These are phyloP conservation scores for Syzygium aqueum DNA, from an alignment of 345 rosid species.

Conservation along the genomic window DNA sequence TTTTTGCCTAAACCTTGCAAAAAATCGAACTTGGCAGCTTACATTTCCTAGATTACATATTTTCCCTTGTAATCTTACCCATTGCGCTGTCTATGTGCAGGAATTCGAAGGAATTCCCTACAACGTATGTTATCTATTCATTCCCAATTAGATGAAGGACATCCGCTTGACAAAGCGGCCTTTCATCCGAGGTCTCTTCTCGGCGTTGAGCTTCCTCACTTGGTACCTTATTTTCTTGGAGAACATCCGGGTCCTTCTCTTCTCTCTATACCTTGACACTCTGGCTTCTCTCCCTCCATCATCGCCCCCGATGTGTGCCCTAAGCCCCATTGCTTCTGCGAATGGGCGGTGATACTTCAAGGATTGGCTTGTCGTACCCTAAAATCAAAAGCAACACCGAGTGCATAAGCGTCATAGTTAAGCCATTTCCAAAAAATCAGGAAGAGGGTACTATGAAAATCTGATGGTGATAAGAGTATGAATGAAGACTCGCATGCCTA, in stretches of 20 bases:
- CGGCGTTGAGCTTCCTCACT: constrained; percentile 84
- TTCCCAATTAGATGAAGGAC: background rate
- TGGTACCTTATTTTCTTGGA: constrained; percentile 94
- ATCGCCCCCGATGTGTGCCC: background rate
- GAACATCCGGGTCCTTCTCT: constrained; percentile 75
- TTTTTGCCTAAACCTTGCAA: background rate
- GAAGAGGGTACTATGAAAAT: background rate
- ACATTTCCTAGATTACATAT: background rate
- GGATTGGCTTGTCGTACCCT: background rate
- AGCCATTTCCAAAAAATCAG: background rate
- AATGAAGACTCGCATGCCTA: background rate
- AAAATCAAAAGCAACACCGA: background rate
- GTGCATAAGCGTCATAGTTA: background rate
- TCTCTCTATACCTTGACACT: constrained; percentile 81
- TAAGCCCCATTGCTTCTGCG: constrained; percentile 3
- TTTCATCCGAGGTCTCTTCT: constrained; percentile 95
- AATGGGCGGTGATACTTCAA: background rate
- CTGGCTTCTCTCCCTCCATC: constrained; percentile 79
- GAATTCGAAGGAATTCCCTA: background rate
- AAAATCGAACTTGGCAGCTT: background rate
- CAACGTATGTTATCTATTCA: background rate
- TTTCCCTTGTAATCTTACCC: background rate
- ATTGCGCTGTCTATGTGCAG: background rate
- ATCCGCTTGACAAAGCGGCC: constrained; percentile 88
- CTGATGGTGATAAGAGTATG: background rate